Base-by-base conservation (phyloP, 305 asterid genomes). In the Plantago coronopus region DNA sequence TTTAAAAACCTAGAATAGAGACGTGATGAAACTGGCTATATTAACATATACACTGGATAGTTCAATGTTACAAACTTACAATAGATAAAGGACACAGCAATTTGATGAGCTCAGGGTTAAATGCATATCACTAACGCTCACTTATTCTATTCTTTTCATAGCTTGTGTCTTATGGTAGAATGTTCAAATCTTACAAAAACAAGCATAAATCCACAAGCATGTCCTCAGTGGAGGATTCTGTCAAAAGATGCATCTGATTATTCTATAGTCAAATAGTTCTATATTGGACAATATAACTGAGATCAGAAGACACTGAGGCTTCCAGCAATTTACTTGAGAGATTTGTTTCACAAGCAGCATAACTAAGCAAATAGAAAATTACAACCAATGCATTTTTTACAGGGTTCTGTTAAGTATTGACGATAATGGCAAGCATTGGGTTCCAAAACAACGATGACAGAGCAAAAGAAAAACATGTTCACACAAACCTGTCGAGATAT, bases 401-500 rank as follows among this genome's bases (percentile, higher is more conserved):
- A n/a, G n/a, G n/a, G n/a, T n/a, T n/a, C n/a, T n/a, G n/a, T n/a
- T n/a, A n/a, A n/a, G n/a, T n/a, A n/a, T n/a, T n/a, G n/a, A n/a
- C n/a, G n/a, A n/a, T n/a, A 17, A 49, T 68, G 72, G 12, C 18
- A 48, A 46, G 38, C 57, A 59, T 20, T 47, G 50, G 59, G 62
- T 54, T 48, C 50, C 29, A 56, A 50, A 67, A 56, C 10, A 55
- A 51, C 67, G 25, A 48, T 19, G 37, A 56, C 55, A 54, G 59
- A 62, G 42, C 61, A 25, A 38, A 17, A 23, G 44, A 57, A 59
- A 6, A 59, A 65, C 64, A 62, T 1, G 45, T 53, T 44, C 31
- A 68, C 60, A 47, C 76, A 68, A 59, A 88, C 98, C 98, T 91
- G 96, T 21, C 77, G 84, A 51, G 94, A 80, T 76, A 91, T 85